Base-by-base conservation (phyloP, 768 basidiomycete species). In the Kwoniella dejecticola region DNA sequence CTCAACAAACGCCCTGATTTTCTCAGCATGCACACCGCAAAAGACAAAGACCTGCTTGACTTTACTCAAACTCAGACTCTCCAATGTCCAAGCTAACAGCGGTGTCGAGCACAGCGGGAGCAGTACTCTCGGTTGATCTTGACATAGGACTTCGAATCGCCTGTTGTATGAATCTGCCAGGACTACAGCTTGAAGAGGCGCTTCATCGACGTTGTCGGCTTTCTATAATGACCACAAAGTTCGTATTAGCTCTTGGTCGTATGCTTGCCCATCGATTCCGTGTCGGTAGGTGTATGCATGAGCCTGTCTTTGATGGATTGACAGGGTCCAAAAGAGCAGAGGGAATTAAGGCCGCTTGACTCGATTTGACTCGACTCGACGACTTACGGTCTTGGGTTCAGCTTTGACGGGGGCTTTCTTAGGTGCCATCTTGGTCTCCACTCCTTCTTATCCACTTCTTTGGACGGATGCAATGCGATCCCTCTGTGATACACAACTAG, bases 161-260 rank as follows among this genome's bases (percentile, higher is more conserved):
- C 87, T 89, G 82, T 96, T 94, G 82, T 94, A 96, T 67, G 91
- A 93, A 77, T 99, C 95, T 11, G 95, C 92, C 41, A 99, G 87
- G 44, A 99, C 87, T 57, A 98, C 89, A 17, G 95, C 95, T 74
- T 98, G 94, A 0, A 98, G 82, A 19, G 90, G 86, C 52, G 96
- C 89, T 54, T 93, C 90, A 30, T 80, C 77, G 26, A 69, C 66
- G 2, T 57, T 60, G 50, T 75, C 73, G 4, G 57, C 60, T 65
- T 75, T 75, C 73, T 75, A 52, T 15, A 29, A 36, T 45, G 15
- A 2, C 40, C 60, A 57, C 7, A 66, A 57, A 26, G 6, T 11
- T 48, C 2, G 8, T 38, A 19, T 40, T 17, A 40, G 27, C 19
- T 38, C 3, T 11, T 3, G 19, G 11, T 31, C n/a, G n/a, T n/a